Conservation (phyloP, 1,284 basidiomycete genomes). For the Ceratobasidium sp. region DNA sequence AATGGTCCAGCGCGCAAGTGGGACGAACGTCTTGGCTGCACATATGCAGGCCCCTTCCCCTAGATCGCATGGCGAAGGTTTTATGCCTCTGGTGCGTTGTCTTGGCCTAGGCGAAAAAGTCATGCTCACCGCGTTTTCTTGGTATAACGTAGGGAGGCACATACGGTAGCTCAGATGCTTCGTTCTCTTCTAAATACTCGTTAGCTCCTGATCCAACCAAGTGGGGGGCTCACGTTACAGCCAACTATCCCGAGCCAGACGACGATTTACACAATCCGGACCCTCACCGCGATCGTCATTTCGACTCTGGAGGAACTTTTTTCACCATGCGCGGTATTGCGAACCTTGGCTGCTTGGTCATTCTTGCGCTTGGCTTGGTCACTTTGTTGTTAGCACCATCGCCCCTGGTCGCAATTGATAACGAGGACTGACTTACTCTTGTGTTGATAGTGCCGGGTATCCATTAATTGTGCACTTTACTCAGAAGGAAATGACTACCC, state of each 20-base stretch:
- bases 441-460: conserved; percentile 46
- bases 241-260: conserved; percentile 49
- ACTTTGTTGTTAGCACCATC: conserved; percentile 41
- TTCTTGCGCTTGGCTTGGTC: conserved; percentile 43
- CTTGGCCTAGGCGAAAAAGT: not conserved
- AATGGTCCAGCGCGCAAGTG: conserved; percentile 15
- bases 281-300: conserved; percentile 46
- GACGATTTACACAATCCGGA: conserved; percentile 51
- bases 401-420: no score
- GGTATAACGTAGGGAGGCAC: conserved; percentile 20
- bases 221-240: conserved; percentile 51
- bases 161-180: not conserved
- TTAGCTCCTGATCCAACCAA: conserved; percentile 51
- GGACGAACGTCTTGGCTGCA: conserved; percentile 20
- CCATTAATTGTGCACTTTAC: conserved; percentile 50
- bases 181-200: conserved; percentile 49
- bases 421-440: no score
- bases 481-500: conserved; percentile 13
- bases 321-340: conserved; percentile 52
- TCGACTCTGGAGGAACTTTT: conserved; percentile 50
- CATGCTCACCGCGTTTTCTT: not conserved
- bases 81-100: conserved; percentile 40
- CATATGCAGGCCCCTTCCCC: conserved; percentile 40
- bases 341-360: conserved; percentile 50
- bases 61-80: conserved; percentile 8